Percentiles rank a stretch among this genome's conserved stretches.
Evolutionary conservation across 2,329 filamentous ascomycete species (phyloP).

Genomic region (Acephala macrosclerotiorum): DNA sequence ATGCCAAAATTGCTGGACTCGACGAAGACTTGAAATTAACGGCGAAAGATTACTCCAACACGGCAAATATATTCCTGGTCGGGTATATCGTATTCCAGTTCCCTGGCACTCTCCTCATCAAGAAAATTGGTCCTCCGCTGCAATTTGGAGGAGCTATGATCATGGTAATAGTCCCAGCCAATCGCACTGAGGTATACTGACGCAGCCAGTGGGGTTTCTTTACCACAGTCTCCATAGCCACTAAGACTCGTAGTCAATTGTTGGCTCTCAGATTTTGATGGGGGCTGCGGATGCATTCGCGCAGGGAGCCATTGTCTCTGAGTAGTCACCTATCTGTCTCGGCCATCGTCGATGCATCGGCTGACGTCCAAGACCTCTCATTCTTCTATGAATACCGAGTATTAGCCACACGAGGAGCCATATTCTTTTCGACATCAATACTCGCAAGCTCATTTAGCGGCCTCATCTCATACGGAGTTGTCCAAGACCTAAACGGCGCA

Average conservation of each 20-base stretch:
- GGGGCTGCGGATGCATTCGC: background rate
- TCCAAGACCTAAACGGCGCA: background rate
- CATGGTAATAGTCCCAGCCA: background rate
- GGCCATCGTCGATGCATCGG: background rate
- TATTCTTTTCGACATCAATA: constrained; percentile 1
- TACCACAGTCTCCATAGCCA: background rate
- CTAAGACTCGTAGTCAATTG: background rate
- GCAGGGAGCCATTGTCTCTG: background rate
- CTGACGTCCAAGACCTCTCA: background rate
- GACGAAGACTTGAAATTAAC: background rate
- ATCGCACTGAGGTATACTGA: background rate
- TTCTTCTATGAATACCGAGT: background rate
- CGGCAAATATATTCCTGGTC: background rate
- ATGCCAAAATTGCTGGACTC: background rate
- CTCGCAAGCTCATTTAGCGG: background rate
- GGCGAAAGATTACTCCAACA: background rate
- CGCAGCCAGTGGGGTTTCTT: background rate
- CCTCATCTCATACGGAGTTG: background rate
- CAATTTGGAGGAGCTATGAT: background rate
- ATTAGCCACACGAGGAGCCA: background rate
- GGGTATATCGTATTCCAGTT: constrained; percentile 2
- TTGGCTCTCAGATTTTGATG: background rate
- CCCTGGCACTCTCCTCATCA: background rate
- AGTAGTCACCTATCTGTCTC: background rate
- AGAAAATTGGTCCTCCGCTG: background rate